Base-by-base conservation (phyloP, 257 asterid genomes). In the Solanum phureja region DNA sequence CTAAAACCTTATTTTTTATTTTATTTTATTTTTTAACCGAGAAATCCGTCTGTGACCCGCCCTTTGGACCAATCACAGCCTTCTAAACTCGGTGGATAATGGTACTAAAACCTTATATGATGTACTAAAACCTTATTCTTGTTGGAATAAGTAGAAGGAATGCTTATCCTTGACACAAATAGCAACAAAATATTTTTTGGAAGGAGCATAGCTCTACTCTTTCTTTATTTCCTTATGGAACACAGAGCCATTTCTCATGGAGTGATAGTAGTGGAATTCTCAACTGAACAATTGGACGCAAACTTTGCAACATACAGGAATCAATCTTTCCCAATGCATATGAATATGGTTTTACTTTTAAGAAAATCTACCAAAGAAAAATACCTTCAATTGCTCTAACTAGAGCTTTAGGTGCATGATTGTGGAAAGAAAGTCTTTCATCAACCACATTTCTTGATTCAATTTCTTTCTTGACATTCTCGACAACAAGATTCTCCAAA, bases 371-470 rank as follows among this genome's bases (percentile, higher is more conserved):
- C 87, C 79, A 58, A 88, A 76, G 52, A 88, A 82, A 77, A 86
- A 76, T 93, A 96, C 98, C 99, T 93, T 93, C 94, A 87, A 87
- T 88, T 74, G 91, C 88, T 87, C 92, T 93, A 88, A 95, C 72
- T 87, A 90, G 90, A 72, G 87, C 90, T 89, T 87, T 90, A 66
- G 94, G 88, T 33, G 90, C 90, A 72, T 91, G 95, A 75, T 84
- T 87, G 71, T 92, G 95, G 91, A 93, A 93, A 87, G 95, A 90
- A 86, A 86, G 87, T 89, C 91, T 89, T 71, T 85, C 93, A 31
- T 83, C 84, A 44, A 87, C 95, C 89, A 86, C 87, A 71, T 90
- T 87, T 71, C 88, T 91, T 87, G 93, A 95, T 88, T 90, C 97
- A 91, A 92, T 91, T 87, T 92, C 95, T 88, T 95, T 93, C 86